Percentiles rank a stretch among this genome's conserved stretches.
Conservation (phyloP, 306 rosid species). For the Begonia fuchsioides region DNA sequence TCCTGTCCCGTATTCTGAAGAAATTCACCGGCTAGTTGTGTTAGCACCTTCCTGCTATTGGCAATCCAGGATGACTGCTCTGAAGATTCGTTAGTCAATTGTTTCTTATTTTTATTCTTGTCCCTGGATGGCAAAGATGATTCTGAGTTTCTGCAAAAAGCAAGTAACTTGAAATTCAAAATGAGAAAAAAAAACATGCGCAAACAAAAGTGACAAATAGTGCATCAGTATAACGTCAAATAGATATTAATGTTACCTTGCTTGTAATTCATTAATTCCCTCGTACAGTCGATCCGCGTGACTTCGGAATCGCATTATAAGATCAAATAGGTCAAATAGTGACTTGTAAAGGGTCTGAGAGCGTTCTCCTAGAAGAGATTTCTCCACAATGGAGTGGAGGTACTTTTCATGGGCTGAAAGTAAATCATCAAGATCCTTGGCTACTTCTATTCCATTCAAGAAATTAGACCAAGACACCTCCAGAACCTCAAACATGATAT, state of each 20-base stretch:
- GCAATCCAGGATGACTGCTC: constrained; percentile 60
- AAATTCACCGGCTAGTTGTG: constrained; percentile 77
- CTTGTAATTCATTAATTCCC: constrained; percentile 84
- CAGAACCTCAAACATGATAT: constrained; percentile 94
- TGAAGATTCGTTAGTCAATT: constrained; percentile 19
- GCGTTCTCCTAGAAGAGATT: constrained; percentile 88
- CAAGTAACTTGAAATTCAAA: constrained; percentile 1
- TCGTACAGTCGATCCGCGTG: constrained; percentile 77
- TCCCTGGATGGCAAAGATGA: constrained; percentile 48
- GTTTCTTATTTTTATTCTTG: constrained; percentile 42
- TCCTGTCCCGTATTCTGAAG: constrained; percentile 64
- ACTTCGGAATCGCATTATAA: constrained; percentile 71
- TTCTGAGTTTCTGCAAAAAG: constrained; percentile 47
- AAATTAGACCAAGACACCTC: constrained; percentile 89
- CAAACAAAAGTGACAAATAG: background rate
- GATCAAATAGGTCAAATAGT: constrained; percentile 71
- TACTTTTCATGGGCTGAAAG: constrained; percentile 94
- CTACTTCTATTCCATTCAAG: constrained; percentile 74
- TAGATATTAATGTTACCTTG: constrained; percentile 40
- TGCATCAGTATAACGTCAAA: background rate
- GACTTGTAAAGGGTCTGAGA: constrained; percentile 76
- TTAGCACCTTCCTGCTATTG: constrained; percentile 85
- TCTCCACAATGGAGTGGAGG: constrained; percentile 73
- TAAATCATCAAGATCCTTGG: constrained; percentile 89
- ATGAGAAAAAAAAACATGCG: background rate